A percentile compares a stretch with the other conserved stretches of the same genome.
These are phyloP conservation scores for Notholithocarpus densiflorus DNA, from an alignment of 306 rosid species.

Conservation along the genomic window DNA sequence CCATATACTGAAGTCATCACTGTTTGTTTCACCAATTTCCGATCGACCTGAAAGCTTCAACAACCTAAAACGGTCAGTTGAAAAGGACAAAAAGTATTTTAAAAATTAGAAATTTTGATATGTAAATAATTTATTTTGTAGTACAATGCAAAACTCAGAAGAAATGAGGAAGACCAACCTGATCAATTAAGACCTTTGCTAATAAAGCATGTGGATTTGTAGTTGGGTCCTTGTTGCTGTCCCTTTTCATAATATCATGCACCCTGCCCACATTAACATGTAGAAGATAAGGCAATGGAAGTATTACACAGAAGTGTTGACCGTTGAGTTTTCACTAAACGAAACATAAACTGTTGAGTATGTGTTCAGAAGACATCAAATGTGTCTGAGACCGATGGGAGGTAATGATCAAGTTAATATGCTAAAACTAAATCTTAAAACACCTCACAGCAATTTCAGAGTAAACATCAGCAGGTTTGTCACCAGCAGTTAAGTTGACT, in stretches of 20 bases:
- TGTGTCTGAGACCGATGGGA: background rate
- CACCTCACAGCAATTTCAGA: constrained; percentile 84
- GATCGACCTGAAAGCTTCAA: constrained; percentile 67
- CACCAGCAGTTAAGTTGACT: constrained; percentile 75
- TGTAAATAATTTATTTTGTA: constrained; percentile 6
- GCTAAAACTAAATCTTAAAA: constrained; percentile 1
- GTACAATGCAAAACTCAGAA: constrained; percentile 16
- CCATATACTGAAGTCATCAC: constrained; percentile 96
- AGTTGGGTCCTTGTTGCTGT: constrained; percentile 62
- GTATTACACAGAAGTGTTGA: background rate
- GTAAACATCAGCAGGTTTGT: constrained; percentile 80
- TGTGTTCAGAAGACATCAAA: background rate
- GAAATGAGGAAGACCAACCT: constrained; percentile 42
- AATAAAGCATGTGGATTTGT: constrained; percentile 57
- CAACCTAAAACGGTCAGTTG: constrained; percentile 13
- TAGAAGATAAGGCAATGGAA: constrained; percentile 8
- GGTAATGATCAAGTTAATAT: constrained; percentile 1
- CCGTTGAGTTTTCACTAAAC: background rate
- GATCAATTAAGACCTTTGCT: constrained; percentile 66
- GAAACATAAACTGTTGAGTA: background rate
- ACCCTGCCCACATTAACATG: constrained; percentile 52
- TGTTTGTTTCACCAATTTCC: constrained; percentile 84
- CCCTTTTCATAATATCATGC: constrained; percentile 67
- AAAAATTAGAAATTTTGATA: constrained; percentile 5
- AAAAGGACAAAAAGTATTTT: background rate